Conservation (phyloP, 1,284 basidiomycete species). For the Cryptococcus sp. region DNA sequence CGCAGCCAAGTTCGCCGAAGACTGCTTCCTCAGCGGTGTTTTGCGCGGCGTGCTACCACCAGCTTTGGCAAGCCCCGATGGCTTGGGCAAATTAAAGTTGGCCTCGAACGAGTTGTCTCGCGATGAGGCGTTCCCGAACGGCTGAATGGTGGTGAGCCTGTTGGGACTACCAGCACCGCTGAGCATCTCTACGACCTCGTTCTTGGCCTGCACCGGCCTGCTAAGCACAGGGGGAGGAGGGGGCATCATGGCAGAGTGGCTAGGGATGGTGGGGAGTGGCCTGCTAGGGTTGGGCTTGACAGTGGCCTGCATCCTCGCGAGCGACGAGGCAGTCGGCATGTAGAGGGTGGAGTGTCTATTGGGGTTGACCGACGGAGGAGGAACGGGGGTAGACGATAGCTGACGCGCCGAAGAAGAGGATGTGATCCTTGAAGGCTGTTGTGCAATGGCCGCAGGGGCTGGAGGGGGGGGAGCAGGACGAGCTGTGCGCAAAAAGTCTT, state of each 20-base stretch:
- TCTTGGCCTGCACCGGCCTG: neutral
- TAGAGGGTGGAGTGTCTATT: conserved; percentile 33
- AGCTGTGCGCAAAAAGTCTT: conserved; percentile 33
- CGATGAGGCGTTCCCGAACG: conserved; percentile 33
- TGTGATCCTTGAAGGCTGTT: neutral
- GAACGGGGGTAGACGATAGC: conserved; percentile 2
- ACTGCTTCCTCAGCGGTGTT: neutral
- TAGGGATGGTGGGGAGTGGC: conserved; percentile 19
- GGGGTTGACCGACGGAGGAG: neutral
- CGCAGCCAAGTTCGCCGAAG: conserved; percentile 3
- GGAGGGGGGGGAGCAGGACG: conserved; percentile 34
- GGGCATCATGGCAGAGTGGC: neutral
- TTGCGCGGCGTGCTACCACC: neutral
- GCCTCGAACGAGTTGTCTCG: conserved; percentile 26
- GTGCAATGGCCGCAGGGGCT: neutral
- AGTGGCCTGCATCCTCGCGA: conserved; percentile 45
- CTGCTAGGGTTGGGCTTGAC: conserved; percentile 29
- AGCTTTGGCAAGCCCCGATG: neutral
- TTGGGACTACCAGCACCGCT: neutral
- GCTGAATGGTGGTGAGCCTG: conserved; percentile 11
- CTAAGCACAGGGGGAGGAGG: neutral
- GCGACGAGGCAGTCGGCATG: conserved; percentile 39
- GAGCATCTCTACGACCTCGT: neutral
- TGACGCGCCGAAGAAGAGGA: neutral
- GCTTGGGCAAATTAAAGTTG: conserved; percentile 17